Conservation (phyloP, 768 basidiomycete species). For the Phlebiopsis gigantea region DNA sequence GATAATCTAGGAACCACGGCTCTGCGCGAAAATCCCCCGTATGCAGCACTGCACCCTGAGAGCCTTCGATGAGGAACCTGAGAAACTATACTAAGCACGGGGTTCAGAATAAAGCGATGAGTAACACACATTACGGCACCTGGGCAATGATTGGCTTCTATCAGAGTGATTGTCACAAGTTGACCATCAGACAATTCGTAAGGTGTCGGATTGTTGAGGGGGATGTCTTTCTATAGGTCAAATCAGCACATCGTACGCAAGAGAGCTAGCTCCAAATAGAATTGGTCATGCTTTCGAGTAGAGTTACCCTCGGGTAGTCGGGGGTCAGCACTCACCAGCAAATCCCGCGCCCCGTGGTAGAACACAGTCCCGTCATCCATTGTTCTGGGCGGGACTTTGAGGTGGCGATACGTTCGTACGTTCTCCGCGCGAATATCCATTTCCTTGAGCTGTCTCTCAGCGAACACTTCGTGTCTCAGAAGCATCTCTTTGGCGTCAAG, state of each 20-base stretch:
- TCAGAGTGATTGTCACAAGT: slow-evolving; percentile 64
- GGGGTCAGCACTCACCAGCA: slow-evolving; percentile 44
- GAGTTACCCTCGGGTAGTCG: neutral
- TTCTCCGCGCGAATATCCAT: slow-evolving; percentile 45
- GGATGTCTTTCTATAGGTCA: slow-evolving; percentile 45
- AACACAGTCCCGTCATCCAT: slow-evolving; percentile 42
- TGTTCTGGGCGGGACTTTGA: slow-evolving; percentile 50
- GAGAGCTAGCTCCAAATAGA: neutral
- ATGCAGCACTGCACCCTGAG: slow-evolving; percentile 70
- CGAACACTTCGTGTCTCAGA: slow-evolving; percentile 65
- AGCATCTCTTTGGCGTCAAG: slow-evolving; percentile 84
- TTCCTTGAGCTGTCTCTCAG: slow-evolving; percentile 55
- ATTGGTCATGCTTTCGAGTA: neutral
- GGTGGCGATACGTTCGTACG: slow-evolving; percentile 58
- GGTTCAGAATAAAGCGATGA: neutral
- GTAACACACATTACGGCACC: slow-evolving; percentile 80
- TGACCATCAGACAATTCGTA: slow-evolving; percentile 54
- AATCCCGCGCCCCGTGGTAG: slow-evolving; percentile 55
- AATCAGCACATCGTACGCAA: neutral
- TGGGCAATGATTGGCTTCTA: slow-evolving; percentile 95
- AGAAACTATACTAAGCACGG: neutral
- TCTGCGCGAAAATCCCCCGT: slow-evolving; percentile 95
- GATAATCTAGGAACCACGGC: slow-evolving; percentile 64
- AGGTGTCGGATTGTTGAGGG: slow-evolving; percentile 57
- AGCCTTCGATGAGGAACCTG: slow-evolving; percentile 83